A percentile compares a stretch with the other conserved stretches of the same genome.
phyloP scores from a whole-genome alignment of 495 filamentous ascomycete species.

The Annulohypoxylon bovei region DNA sequence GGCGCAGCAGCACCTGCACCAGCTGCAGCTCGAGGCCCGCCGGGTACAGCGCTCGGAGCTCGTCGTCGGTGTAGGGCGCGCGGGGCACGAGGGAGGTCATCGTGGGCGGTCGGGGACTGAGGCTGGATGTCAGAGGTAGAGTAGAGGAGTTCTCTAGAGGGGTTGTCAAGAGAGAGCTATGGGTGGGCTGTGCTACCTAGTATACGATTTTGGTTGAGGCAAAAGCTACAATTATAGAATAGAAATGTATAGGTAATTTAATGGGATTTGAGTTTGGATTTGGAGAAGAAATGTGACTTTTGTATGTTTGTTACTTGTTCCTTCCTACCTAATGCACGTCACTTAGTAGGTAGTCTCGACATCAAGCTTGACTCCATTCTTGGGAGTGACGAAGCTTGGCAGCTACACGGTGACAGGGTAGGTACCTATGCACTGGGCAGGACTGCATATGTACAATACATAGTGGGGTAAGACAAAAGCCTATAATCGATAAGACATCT shows the following conservation, averaged over 20 bases:
- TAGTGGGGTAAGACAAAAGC: too few species aligned
- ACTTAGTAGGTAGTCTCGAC: too few species aligned
- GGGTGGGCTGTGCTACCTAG: too few species aligned
- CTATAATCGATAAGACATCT: not conserved
- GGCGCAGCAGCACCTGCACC: conserved; percentile 90
- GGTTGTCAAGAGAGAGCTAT: not conserved
- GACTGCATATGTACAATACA: too few species aligned
- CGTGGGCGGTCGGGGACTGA: not conserved
- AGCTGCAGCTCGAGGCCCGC: conserved; percentile 79
- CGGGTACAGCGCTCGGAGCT: conserved; percentile 86
- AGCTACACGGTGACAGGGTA: too few species aligned
- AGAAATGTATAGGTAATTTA: too few species aligned
- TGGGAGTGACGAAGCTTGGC: too few species aligned
- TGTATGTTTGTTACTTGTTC: not conserved
- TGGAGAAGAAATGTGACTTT: not conserved
- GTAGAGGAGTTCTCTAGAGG: not conserved
- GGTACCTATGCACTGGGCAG: too few species aligned
- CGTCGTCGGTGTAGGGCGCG: conserved; percentile 79
- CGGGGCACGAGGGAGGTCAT: conserved; percentile 86
- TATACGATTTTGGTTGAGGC: too few species aligned
- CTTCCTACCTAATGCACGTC: not conserved
- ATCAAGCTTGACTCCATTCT: not conserved
- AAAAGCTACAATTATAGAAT: too few species aligned
- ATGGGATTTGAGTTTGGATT: too few species aligned
- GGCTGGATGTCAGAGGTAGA: not conserved